These are phyloP conservation scores for Oxalis stricta DNA, from an alignment of 441 rosid species.

Conservation along the genomic window DNA sequence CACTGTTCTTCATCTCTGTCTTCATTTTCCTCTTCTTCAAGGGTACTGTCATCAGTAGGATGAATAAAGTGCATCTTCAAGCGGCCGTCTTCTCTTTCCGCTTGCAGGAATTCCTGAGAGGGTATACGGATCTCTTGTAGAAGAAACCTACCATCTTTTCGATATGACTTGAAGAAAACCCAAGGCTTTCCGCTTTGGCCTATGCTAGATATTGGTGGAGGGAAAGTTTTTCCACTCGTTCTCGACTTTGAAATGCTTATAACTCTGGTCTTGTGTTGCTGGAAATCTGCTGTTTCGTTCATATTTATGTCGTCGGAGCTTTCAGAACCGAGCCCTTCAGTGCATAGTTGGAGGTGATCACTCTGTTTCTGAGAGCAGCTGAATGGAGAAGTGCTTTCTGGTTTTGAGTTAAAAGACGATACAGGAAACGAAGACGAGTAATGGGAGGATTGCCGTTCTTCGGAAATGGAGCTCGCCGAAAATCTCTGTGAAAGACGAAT, in stretches of 20 bases:
- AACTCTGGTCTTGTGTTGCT: constrained; percentile 13
- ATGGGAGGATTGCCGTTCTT: constrained; percentile 11
- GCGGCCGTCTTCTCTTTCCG: constrained; percentile 70
- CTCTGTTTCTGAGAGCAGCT: constrained; percentile 20
- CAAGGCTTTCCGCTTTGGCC: constrained; percentile 49
- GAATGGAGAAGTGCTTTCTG: constrained; percentile 5
- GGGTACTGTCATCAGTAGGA: constrained; percentile 28
- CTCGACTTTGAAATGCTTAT: constrained; percentile 12
- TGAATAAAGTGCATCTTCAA: constrained; percentile 50
- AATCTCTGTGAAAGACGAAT: constrained; percentile 49
- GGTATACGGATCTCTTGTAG: constrained; percentile 67
- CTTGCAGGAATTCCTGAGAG: constrained; percentile 54
- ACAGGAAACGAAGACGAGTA: neutral
- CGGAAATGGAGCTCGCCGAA: constrained; percentile 76
- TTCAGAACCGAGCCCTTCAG: constrained; percentile 83
- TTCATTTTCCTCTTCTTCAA: constrained; percentile 20
- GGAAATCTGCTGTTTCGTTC: constrained; percentile 16
- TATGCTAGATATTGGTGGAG: constrained; percentile 58
- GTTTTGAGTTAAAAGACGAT: constrained; percentile 7
- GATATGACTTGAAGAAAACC: constrained; percentile 61
- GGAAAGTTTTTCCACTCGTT: constrained; percentile 18
- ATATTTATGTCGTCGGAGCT: constrained; percentile 44
- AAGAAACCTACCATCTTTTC: constrained; percentile 72
- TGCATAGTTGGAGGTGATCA: constrained; percentile 59
- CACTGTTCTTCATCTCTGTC: constrained; percentile 18